Conservation (phyloP, 805 yeast species). For the Spathaspora arborariae region DNA sequence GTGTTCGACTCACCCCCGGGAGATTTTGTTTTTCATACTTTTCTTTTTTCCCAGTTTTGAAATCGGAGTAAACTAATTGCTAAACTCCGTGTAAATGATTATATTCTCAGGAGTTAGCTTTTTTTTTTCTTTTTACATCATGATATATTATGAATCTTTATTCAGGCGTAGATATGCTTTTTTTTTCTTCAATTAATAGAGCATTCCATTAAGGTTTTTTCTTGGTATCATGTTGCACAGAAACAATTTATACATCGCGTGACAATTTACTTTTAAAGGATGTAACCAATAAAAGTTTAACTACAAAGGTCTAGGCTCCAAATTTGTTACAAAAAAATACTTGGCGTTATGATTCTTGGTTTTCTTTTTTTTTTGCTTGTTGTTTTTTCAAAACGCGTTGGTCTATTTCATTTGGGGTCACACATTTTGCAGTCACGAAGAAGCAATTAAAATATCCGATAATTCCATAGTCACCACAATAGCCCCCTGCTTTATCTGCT, state of each 20-base stretch:
- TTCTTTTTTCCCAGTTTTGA: no score
- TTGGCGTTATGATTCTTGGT: not conserved
- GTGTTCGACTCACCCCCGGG: constrained; percentile 52
- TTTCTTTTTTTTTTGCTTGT: no score
- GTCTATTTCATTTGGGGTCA: not conserved
- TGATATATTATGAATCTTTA: no score
- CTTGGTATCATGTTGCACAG: not conserved
- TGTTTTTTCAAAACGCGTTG: not conserved
- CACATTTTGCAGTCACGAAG: not conserved
- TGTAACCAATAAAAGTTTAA: no score
- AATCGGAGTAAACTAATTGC: no score
- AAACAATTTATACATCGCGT: not conserved
- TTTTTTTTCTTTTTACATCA: no score
- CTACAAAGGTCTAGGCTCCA: not conserved
- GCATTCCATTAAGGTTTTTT: not conserved
- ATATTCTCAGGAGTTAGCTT: no score
- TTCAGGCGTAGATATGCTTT: no score
- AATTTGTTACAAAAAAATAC: not conserved
- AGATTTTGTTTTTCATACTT: constrained; percentile 20
- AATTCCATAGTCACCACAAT: not conserved
- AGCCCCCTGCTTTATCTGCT: not conserved
- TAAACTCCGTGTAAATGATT: no score
- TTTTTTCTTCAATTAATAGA: no score
- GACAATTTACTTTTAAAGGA: not conserved
- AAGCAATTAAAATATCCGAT: not conserved